A percentile compares a stretch with the other conserved stretches of the same genome.
These are phyloP conservation scores for Cladosporium sp. DNA, from an alignment of 2,329 filamentous ascomycete genomes.

Conservation along the genomic window DNA sequence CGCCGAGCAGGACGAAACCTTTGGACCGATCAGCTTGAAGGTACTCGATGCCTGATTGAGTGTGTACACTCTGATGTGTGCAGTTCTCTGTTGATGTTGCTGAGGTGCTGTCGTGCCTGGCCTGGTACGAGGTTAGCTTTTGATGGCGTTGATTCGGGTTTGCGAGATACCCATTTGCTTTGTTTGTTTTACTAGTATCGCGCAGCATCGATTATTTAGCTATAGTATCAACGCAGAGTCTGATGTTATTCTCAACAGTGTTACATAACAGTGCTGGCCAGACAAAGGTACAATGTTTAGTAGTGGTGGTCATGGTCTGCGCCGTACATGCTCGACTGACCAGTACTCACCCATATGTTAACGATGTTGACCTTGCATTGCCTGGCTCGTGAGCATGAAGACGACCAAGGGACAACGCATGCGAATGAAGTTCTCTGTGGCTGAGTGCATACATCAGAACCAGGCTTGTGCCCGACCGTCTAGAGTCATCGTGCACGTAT, in stretches of 20 bases:
- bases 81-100: not conserved
- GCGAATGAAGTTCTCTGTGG: not conserved
- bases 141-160: not conserved
- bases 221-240: not conserved
- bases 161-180: slow-evolving; percentile 8
- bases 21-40: slow-evolving; percentile 36
- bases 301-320: not conserved
- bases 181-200: not conserved
- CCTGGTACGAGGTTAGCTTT: not conserved
- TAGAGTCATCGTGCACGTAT: not conserved
- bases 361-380: not conserved
- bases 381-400: not conserved
- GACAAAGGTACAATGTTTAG: not conserved
- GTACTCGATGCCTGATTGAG: not conserved
- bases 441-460: not conserved
- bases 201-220: not conserved
- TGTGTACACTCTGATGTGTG: not conserved
- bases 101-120: not conserved
- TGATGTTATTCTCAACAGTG: not conserved
- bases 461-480: not conserved
- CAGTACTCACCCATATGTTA: not conserved
- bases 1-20: slow-evolving; percentile 55
- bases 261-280: not conserved
- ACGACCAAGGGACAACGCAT: not conserved
- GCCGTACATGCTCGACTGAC: not conserved